Conservation (phyloP, 192 early-diverging fungal genomes). For the Coemansia sp. region DNA sequence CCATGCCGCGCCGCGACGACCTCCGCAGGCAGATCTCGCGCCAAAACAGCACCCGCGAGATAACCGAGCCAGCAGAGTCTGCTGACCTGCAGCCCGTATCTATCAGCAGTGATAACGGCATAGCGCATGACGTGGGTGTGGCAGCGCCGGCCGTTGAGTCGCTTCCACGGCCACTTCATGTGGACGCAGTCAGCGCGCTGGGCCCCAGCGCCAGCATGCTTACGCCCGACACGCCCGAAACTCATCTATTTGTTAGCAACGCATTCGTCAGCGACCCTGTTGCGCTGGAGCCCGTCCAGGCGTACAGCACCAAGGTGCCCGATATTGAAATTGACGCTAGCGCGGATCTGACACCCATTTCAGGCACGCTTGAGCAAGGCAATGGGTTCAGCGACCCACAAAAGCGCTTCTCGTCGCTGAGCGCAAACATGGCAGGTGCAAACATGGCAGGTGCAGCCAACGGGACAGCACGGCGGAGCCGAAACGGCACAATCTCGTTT, state of each 20-base stretch:
- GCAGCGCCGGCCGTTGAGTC: background rate
- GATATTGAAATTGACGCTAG: background rate
- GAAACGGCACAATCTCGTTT: conserved; percentile 33
- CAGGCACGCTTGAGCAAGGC: background rate
- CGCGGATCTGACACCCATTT: background rate
- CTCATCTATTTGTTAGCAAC: conserved; percentile 8
- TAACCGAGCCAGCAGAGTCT: background rate
- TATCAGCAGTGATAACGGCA: background rate
- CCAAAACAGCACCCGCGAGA: background rate
- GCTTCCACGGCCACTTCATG: background rate
- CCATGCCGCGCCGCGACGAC: background rate
- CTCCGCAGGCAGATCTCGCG: conserved; percentile 19
- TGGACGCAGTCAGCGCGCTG: background rate
- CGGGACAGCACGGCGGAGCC: background rate
- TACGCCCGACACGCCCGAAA: conserved; percentile 29
- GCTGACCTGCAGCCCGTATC: background rate
- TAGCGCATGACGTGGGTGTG: background rate
- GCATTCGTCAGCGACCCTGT: background rate
- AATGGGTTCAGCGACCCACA: background rate
- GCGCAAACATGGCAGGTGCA: no score
- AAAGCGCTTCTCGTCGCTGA: conserved; percentile 1
- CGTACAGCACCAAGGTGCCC: background rate
- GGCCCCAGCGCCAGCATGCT: conserved; percentile 18
- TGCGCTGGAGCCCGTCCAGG: background rate
- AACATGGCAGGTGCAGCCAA: background rate